Evolutionary conservation across 192 early-diverging fungal genomes (phyloP).

Genomic region (Backusella circina): DNA sequence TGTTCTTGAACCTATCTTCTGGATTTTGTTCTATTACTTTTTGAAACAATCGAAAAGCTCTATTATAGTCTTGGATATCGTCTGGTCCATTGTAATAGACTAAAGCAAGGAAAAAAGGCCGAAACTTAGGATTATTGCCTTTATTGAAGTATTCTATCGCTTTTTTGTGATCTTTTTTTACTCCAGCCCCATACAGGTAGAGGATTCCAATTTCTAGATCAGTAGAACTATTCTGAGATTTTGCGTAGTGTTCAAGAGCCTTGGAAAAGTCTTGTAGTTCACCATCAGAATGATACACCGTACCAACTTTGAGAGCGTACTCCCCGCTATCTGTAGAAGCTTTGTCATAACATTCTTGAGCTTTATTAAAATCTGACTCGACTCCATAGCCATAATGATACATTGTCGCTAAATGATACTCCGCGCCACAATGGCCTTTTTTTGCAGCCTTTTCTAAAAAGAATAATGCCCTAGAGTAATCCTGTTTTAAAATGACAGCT

Average conservation of each 20-base stretch:
- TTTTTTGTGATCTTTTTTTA: background rate
- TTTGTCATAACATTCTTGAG: background rate
- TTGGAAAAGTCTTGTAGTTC: background rate
- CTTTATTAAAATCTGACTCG: background rate
- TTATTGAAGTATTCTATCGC: background rate
- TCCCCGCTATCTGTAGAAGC: background rate
- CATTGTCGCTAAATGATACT: background rate
- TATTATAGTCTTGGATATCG: background rate
- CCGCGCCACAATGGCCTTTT: background rate
- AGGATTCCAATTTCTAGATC: background rate
- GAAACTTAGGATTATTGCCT: fast-evolving
- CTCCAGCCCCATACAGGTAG: background rate
- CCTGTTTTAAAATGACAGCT: background rate
- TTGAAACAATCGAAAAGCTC: background rate
- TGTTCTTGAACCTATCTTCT: background rate
- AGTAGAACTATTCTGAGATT: fast-evolving
- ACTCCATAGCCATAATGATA: background rate
- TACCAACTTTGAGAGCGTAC: background rate
- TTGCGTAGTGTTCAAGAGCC: background rate
- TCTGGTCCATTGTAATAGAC: background rate
- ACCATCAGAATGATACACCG: background rate
- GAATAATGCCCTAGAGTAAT: background rate
- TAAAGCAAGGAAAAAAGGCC: background rate
- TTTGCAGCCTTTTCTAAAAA: background rate
- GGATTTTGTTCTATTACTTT: background rate